Evolutionary conservation across 331 rosid genomes (phyloP), one percentile per base, ranked within the genome.

Genomic region (Acacia pycnantha): DNA sequence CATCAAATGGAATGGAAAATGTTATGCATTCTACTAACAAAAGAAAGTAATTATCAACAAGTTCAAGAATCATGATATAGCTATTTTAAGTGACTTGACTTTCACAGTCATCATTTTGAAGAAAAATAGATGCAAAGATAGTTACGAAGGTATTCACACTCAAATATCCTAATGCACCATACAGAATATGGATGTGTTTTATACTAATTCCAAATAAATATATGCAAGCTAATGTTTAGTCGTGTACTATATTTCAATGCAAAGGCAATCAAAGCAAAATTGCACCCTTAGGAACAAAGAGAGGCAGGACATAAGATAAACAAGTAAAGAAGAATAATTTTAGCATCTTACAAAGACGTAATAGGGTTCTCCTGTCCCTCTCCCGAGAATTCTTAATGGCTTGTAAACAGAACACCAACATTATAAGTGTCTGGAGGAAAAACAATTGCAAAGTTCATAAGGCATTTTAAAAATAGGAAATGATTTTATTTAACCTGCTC

Each of bases 311-410:
- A 77, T 58, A 65, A 46, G 18, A 37, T 56, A 2, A 27, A n/a
- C 31, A 44, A 24, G 35, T 14, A 22, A 22, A 11, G 79, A 41
- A 48, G n/a, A 56, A 9, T 13, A 62, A 56, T 66, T 74, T 75
- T 35, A 64, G 83, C 40, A 80, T 81, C 97, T 90, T 90, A 95
- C 99, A n/a, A n/a, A 70, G 97, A 4, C 99, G 96, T 51, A 95
- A 68, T 14, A 93, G 79, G 76, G 91, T 73, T 83, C 99, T 89
- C 80, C 90, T 89, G 56, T 92, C 97, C 79, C 99, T 91, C 81
- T 95, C 97, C 82, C 98, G 89, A 44, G 99, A 88, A 77, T 90
- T 88, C 85, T 91, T 95, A 16, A 95, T 86, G 67, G 96, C 97
- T 98, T 93, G 87, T 65, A 35, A 59, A 26, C 85, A 85, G 74